These are phyloP conservation scores for Pichia sporocuriosa DNA, from an alignment of 805 yeast species.

Conservation along the genomic window DNA sequence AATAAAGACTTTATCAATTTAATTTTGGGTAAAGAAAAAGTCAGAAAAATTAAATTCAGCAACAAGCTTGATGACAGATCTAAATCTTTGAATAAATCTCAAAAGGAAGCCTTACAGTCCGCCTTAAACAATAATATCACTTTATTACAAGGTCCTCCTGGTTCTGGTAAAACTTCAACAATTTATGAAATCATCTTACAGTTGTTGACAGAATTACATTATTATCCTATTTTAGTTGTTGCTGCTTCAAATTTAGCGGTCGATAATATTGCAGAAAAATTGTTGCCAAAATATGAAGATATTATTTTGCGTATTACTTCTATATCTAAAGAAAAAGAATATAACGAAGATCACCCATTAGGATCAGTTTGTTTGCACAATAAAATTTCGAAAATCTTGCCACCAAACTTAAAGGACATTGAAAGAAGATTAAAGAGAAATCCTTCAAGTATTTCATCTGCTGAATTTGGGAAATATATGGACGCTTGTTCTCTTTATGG, in stretches of 20 bases:
- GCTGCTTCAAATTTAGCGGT: conserved; percentile 75
- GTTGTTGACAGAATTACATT: conserved; percentile 50
- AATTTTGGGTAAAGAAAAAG: conserved; percentile 25
- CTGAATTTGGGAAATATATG: conserved; percentile 44
- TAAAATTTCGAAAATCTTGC: conserved; percentile 44
- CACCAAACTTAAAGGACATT: conserved; percentile 38
- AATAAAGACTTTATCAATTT: conserved; percentile 41
- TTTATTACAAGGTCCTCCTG: conserved; percentile 74
- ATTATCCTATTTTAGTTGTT: conserved; percentile 61
- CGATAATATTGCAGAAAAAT: conserved; percentile 68
- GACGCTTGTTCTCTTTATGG: conserved; percentile 24
- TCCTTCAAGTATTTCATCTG: conserved; percentile 33
- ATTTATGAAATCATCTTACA: conserved; percentile 76
- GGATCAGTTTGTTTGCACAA: conserved; percentile 59
- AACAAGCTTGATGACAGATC: conserved; percentile 46
- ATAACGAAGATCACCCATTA: conserved; percentile 47
- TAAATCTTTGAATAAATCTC: conserved; percentile 62
- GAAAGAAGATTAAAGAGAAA: conserved; percentile 38
- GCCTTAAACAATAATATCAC: conserved; percentile 54
- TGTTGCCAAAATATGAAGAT: conserved; percentile 42
- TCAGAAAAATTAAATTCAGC: conserved; percentile 40
- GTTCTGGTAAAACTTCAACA: conserved; percentile 80
- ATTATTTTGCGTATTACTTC: conserved; percentile 55
- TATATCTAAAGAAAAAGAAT: conserved; percentile 54
- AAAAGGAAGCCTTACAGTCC: conserved; percentile 63